A percentile compares a stretch with the other conserved stretches of the same genome.
These are phyloP conservation scores for Quercus tomentella DNA, from an alignment of 331 rosid genomes.

Conservation along the genomic window DNA sequence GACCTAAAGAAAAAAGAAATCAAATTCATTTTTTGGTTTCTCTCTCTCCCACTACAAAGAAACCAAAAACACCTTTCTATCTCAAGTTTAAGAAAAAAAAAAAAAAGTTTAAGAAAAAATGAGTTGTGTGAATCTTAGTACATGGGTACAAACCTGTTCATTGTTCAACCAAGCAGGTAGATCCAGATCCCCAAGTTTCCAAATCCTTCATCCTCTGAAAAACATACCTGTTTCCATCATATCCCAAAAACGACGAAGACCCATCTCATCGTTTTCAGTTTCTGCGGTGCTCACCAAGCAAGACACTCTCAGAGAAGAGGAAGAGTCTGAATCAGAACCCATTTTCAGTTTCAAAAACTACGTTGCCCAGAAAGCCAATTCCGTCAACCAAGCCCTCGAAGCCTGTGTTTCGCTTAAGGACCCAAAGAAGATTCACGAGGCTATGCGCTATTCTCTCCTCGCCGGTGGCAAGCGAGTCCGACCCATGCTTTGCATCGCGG, in stretches of 20 bases:
- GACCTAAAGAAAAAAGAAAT: too few relatives aligned
- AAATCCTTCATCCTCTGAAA: constrained; percentile 10
- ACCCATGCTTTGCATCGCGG: constrained; percentile 70
- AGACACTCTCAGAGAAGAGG: constrained; percentile 16
- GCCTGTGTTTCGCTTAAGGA: constrained; percentile 46
- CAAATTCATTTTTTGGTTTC: too few relatives aligned
- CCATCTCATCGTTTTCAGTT: constrained; percentile 15
- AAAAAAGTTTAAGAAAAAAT: constrained; percentile 23
- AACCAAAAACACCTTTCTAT: not conserved
- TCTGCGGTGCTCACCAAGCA: constrained; percentile 36
- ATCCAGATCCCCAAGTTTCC: constrained; percentile 35
- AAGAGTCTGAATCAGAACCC: constrained; percentile 11
- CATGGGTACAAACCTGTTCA: constrained; percentile 30
- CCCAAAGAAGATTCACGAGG: constrained; percentile 62
- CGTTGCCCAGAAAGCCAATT: constrained; percentile 50
- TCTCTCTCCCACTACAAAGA: not conserved
- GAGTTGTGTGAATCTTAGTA: constrained; percentile 44
- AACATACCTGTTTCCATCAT: constrained; percentile 7
- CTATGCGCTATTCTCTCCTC: constrained; percentile 88
- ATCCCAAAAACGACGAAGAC: not conserved
- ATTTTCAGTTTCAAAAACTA: constrained; percentile 51
- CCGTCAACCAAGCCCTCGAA: constrained; percentile 57
- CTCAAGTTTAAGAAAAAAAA: constrained; percentile 8
- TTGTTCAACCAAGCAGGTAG: constrained; percentile 24
- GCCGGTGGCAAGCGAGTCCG: constrained; percentile 91